Conservation (phyloP, 1,284 basidiomycete genomes). For the Cryptococcus amylolentus region DNA sequence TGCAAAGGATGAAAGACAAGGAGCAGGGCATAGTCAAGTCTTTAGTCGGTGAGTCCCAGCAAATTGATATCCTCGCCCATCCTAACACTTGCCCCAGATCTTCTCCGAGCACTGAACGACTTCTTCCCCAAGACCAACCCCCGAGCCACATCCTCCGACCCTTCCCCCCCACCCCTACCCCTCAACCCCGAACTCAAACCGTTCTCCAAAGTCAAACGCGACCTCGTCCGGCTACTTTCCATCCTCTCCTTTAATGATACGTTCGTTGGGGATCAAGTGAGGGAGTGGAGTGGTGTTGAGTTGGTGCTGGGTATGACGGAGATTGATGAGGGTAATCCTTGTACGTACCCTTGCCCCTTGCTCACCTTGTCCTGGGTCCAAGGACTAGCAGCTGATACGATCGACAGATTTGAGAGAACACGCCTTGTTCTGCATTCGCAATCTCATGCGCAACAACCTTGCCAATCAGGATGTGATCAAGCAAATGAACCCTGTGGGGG, state of each 20-base stretch:
- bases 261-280: slow-evolving; percentile 66
- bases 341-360: slow-evolving; percentile 52
- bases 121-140: slow-evolving; percentile 70
- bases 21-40: slow-evolving; percentile 56
- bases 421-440: slow-evolving; percentile 75
- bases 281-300: slow-evolving; percentile 67
- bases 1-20: slow-evolving; percentile 23
- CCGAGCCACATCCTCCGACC: slow-evolving; percentile 11
- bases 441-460: slow-evolving; percentile 67
- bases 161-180: slow-evolving; percentile 48
- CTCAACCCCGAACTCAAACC: slow-evolving; percentile 53
- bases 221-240: slow-evolving; percentile 74
- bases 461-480: slow-evolving; percentile 76
- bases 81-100: slow-evolving; percentile 37
- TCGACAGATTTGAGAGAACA: slow-evolving; percentile 77
- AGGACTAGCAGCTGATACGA: background rate
- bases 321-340: slow-evolving; percentile 82
- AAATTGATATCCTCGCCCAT: background rate
- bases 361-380: background rate
- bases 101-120: slow-evolving; percentile 63
- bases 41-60: slow-evolving; percentile 57
- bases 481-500: slow-evolving; percentile 60
- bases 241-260: slow-evolving; percentile 64
- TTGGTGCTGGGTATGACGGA: slow-evolving; percentile 81
- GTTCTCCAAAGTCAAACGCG: slow-evolving; percentile 59